Evolutionary conservation across 805 yeast species (phyloP).

Genomic region (Yueomyces sp.): DNA sequence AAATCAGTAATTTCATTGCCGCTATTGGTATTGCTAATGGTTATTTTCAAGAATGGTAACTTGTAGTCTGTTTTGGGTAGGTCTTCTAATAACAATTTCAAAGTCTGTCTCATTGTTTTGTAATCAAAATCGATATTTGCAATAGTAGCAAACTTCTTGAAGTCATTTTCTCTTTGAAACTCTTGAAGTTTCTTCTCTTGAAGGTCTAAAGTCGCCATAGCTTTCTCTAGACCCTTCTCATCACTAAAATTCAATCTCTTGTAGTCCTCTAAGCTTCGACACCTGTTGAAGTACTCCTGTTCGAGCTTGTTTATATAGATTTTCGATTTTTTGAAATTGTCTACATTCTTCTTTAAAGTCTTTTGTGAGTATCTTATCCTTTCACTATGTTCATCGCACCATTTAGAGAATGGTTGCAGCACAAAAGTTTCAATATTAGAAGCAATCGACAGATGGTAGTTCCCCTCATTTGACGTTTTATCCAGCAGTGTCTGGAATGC

Average conservation of each 20-base stretch:
- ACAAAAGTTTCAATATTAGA: constrained; percentile 47
- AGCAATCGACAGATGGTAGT: constrained; percentile 51
- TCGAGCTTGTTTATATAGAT: constrained; percentile 37
- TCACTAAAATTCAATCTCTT: constrained; percentile 11
- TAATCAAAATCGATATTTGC: constrained; percentile 23
- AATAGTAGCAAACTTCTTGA: constrained; percentile 16
- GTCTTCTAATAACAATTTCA: constrained; percentile 30
- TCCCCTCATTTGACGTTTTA: constrained; percentile 48
- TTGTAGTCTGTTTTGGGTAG: constrained; percentile 43
- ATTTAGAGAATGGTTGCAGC: constrained; percentile 53
- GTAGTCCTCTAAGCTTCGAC: constrained; percentile 59
- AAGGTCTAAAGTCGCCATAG: constrained; percentile 13
- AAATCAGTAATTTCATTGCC: constrained; percentile 23
- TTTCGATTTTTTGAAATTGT: constrained; percentile 36
- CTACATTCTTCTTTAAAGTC: constrained; percentile 36
- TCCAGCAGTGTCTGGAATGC: constrained; percentile 36
- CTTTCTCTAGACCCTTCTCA: constrained; percentile 11
- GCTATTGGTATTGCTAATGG: constrained; percentile 20
- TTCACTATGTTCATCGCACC: constrained; percentile 63
- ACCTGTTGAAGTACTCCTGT: constrained; percentile 62
- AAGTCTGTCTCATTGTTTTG: constrained; percentile 26
- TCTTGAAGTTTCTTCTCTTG: constrained; percentile 13
- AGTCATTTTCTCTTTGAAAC: constrained; percentile 18
- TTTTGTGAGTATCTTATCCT: constrained; percentile 51
- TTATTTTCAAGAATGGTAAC: constrained; percentile 41